phyloP scores from a whole-genome alignment of 2,329 filamentous ascomycete species.

The Colletotrichum shisoi region DNA sequence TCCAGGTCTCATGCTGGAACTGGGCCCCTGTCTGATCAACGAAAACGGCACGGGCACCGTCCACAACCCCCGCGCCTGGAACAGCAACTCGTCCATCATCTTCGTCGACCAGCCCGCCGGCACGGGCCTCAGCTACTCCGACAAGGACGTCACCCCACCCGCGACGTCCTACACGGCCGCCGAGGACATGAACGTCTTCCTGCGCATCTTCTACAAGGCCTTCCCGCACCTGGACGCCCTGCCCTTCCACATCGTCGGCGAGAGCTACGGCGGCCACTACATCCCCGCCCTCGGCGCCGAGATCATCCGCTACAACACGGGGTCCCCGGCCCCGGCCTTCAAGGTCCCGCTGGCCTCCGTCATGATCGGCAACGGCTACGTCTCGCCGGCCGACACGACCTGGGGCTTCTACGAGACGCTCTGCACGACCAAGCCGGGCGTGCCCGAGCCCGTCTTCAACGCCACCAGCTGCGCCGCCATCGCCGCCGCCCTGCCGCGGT shows the following conservation, averaged over 20 bases:
- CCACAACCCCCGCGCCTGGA: conserved; percentile 40
- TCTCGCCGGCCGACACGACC: conserved; percentile 42
- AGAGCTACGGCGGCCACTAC: conserved; percentile 60
- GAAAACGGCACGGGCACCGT: conserved; percentile 31
- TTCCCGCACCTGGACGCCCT: conserved; percentile 52
- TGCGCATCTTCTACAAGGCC: conserved; percentile 57
- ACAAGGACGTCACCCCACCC: conserved; percentile 43
- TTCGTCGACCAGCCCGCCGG: conserved; percentile 63
- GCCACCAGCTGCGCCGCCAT: conserved; percentile 40
- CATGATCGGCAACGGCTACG: conserved; percentile 57
- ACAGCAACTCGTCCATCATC: conserved; percentile 48
- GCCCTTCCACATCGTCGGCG: conserved; percentile 58
- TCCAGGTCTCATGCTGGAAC: conserved; percentile 34
- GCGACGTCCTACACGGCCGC: conserved; percentile 54
- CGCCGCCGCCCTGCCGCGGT: conserved; percentile 55
- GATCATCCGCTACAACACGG: conserved; percentile 54
- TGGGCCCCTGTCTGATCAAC: conserved; percentile 39
- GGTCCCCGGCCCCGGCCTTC: conserved; percentile 50
- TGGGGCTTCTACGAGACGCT: conserved; percentile 41
- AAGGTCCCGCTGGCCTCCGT: conserved; percentile 55
- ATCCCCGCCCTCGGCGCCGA: conserved; percentile 55
- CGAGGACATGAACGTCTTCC: conserved; percentile 58
- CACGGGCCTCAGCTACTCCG: conserved; percentile 62
- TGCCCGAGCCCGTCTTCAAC: conserved; percentile 40
- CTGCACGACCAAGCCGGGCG: conserved; percentile 40